Conservation (phyloP, 306 rosid genomes). For the peach (Prunus persica) region Prunus_persica_NCBIv2 NC_034015.1:18168001-18168500, state of each 20-base stretch:
- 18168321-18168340: conserved; percentile 93
- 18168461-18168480: conserved; percentile 99
- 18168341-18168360: conserved; percentile 21
- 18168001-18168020: conserved; percentile 2
- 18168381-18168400: conserved; percentile 23
- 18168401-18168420: conserved; percentile 86
- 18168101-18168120: conserved; percentile 97
- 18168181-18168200: conserved; percentile 16
- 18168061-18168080: background rate
- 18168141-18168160: conserved; percentile 89
- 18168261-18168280: conserved; percentile 98
- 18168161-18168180: conserved; percentile 21
- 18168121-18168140: conserved; percentile 96
- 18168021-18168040: background rate
- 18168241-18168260: conserved; percentile 37
- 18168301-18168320: conserved; percentile 91
- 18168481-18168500: conserved; percentile 38
- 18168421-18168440: conserved; percentile 97
- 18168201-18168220: conserved; percentile 2
- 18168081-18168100: conserved; percentile 61
- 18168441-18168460: conserved; percentile 83
- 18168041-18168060: background rate
- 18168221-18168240: conserved; percentile 24
- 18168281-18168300: conserved; percentile 85
- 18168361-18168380: conserved; percentile 25